phyloP scores from a whole-genome alignment of 345 rosid genomes.

The Sapria himalayana region DNA sequence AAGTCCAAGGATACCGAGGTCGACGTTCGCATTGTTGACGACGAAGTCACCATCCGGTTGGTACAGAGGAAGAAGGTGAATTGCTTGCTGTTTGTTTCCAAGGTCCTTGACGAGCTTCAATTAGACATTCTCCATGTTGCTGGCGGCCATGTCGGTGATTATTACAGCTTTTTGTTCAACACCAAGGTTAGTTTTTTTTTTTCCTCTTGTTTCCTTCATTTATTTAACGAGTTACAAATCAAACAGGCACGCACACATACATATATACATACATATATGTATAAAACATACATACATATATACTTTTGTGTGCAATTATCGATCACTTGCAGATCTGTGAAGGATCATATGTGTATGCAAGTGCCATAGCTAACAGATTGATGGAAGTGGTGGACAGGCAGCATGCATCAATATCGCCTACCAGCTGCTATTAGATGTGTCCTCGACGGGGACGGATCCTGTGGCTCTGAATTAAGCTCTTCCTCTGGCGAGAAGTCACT shows the following conservation, averaged over 20 bases:
- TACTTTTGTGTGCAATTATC: neutral
- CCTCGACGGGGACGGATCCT: too few species aligned
- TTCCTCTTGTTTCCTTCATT: neutral
- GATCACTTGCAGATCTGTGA: constrained; percentile 19
- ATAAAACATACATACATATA: neutral
- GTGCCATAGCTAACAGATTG: constrained; percentile 56
- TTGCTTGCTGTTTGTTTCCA: constrained; percentile 54
- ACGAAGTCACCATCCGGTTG: constrained; percentile 71
- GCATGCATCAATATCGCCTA: constrained; percentile 24
- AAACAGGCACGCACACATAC: too few species aligned
- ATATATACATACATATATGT: neutral
- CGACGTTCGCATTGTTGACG: constrained; percentile 66
- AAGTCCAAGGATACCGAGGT: constrained; percentile 71
- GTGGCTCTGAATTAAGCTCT: too few species aligned
- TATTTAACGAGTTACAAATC: neutral
- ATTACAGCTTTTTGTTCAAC: constrained; percentile 56
- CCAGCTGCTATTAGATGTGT: constrained; percentile 12
- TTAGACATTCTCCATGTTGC: constrained; percentile 73
- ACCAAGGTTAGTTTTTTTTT: constrained; percentile 34
- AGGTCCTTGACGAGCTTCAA: constrained; percentile 56
- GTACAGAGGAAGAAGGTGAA: constrained; percentile 64
- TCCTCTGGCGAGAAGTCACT: too few species aligned
- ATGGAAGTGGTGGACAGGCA: constrained; percentile 53
- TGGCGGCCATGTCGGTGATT: constrained; percentile 74
- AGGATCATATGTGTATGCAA: constrained; percentile 29